Conservation (phyloP, 1,284 basidiomycete species). For the Ganoderma sinense region DNA sequence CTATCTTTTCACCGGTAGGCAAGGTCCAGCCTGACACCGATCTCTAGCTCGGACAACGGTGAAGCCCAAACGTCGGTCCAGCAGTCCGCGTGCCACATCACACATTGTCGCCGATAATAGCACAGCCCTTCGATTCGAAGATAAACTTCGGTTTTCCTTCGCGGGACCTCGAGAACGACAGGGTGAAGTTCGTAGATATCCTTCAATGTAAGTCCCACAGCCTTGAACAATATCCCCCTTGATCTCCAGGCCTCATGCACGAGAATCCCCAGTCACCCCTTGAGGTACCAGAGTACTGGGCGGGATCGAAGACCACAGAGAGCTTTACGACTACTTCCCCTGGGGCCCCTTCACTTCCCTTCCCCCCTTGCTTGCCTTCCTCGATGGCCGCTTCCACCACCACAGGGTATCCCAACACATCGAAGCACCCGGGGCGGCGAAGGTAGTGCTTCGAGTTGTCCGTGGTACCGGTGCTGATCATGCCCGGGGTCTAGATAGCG, state of each 20-base stretch:
- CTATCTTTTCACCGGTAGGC: too few species aligned
- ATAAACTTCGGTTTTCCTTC: conserved; percentile 40
- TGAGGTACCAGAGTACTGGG: conserved; percentile 10
- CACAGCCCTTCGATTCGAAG: background rate
- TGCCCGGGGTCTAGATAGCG: too few species aligned
- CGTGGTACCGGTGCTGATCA: too few species aligned
- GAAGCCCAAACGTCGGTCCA: too few species aligned
- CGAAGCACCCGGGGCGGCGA: too few species aligned
- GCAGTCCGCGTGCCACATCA: too few species aligned
- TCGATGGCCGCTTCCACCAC: conserved; percentile 36
- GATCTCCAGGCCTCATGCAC: background rate
- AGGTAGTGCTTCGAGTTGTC: too few species aligned
- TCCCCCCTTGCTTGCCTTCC: conserved; percentile 40
- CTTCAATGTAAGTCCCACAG: conserved; percentile 29
- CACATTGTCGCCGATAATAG: background rate
- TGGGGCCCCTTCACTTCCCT: conserved; percentile 47
- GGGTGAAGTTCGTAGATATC: conserved; percentile 40
- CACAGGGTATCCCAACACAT: too few species aligned
- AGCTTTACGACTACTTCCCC: conserved; percentile 46
- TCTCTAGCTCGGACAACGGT: too few species aligned
- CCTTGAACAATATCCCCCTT: conserved; percentile 2
- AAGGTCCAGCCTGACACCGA: too few species aligned
- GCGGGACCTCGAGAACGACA: conserved; percentile 36
- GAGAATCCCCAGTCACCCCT: background rate
- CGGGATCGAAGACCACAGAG: conserved; percentile 28